Conservation (phyloP, 2,329 filamentous ascomycete genomes). For the Paracoccidioides lutzii region DNA sequence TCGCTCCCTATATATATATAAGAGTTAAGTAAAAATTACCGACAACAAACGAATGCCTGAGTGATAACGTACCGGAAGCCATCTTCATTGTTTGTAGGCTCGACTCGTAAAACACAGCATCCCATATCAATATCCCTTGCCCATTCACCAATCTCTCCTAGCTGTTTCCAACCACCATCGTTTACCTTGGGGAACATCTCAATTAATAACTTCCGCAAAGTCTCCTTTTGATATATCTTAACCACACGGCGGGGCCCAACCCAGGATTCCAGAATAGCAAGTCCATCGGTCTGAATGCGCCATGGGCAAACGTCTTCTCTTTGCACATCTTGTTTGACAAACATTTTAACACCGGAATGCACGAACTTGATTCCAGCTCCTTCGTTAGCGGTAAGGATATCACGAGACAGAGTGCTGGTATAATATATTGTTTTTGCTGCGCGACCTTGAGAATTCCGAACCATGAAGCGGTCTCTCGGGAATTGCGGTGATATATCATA, state of each 20-base stretch:
- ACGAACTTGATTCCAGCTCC: constrained; percentile 88
- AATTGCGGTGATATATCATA: constrained; percentile 76
- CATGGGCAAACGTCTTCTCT: constrained; percentile 76
- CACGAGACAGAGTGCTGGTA: constrained; percentile 68
- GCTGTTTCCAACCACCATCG: constrained; percentile 57
- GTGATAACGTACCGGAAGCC: constrained; percentile 37
- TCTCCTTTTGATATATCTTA: constrained; percentile 61
- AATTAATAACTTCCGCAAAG: constrained; percentile 66
- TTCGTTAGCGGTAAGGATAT: constrained; percentile 78
- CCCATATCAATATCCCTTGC: constrained; percentile 73
- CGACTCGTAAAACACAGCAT: constrained; percentile 77
- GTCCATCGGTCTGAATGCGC: constrained; percentile 90
- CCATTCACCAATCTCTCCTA: constrained; percentile 78
- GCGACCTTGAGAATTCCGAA: constrained; percentile 78
- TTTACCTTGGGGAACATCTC: constrained; percentile 94
- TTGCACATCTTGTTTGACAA: constrained; percentile 92
- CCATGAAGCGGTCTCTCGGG: constrained; percentile 85
- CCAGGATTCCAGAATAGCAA: constrained; percentile 83
- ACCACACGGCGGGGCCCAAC: constrained; percentile 68
- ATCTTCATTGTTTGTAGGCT: constrained; percentile 53
- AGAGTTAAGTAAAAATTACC: constrained; percentile 9
- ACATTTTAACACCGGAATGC: constrained; percentile 96
- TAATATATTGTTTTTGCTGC: constrained; percentile 96
- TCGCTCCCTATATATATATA: constrained; percentile 42
- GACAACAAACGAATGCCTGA: constrained; percentile 6